These are phyloP conservation scores for Iris pallida DNA, from an alignment of 116 monocot species.

Conservation along the genomic window DNA sequence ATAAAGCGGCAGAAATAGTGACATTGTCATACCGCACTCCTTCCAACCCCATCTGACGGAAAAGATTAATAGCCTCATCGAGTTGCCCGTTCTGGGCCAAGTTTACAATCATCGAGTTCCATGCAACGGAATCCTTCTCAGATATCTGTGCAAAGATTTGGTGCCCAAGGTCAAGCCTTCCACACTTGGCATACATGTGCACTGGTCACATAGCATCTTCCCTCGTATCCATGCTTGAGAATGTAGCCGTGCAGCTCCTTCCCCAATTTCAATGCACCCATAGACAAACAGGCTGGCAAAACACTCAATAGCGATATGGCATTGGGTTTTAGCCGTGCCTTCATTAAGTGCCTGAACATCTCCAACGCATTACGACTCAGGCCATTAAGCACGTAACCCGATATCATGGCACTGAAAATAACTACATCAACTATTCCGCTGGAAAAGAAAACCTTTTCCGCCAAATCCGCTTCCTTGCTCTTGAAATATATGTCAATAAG, in stretches of 20 bases:
- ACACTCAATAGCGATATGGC: slow-evolving; percentile 60
- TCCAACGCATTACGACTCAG: slow-evolving; percentile 42
- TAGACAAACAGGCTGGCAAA: slow-evolving; percentile 67
- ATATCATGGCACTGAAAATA: slow-evolving; percentile 82
- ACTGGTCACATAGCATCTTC: slow-evolving; percentile 69
- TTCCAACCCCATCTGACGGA: slow-evolving; percentile 60
- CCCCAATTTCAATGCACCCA: slow-evolving; percentile 51
- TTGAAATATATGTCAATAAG: slow-evolving; percentile 84
- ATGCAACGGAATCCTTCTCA: slow-evolving; percentile 56
- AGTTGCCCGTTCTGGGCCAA: slow-evolving; percentile 70
- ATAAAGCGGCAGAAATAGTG: slow-evolving; percentile 62
- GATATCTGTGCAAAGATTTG: slow-evolving; percentile 48
- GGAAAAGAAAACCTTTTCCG: slow-evolving; percentile 46
- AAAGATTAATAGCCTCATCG: slow-evolving; percentile 61
- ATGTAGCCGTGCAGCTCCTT: slow-evolving; percentile 60
- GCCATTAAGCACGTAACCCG: slow-evolving; percentile 79
- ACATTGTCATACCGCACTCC: slow-evolving; percentile 58
- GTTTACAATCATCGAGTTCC: slow-evolving; percentile 91
- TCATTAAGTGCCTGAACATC: slow-evolving; percentile 44
- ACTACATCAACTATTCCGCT: slow-evolving; percentile 48
- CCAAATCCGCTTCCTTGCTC: slow-evolving; percentile 47
- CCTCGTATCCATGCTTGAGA: slow-evolving; percentile 52
- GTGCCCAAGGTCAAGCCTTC: slow-evolving; percentile 56
- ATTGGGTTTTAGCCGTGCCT: slow-evolving; percentile 55
- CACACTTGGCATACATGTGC: slow-evolving; percentile 89